Evolutionary conservation across 2,329 filamentous ascomycete species (phyloP).

Genomic region (Penicillium vulpinum): DNA sequence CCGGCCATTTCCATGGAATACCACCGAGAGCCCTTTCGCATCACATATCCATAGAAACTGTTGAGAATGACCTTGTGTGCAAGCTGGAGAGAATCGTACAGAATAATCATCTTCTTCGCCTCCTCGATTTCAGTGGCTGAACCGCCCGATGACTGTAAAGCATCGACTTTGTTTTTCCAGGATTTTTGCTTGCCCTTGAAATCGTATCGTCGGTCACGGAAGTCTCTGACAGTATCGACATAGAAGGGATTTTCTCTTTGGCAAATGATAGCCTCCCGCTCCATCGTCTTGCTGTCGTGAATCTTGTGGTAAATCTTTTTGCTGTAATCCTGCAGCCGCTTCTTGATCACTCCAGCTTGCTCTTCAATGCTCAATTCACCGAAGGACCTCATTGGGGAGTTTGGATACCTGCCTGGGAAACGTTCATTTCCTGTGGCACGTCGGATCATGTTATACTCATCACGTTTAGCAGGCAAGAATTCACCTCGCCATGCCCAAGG

Average conservation of each 20-base stretch:
- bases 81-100: constrained; percentile 93
- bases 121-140: constrained; percentile 75
- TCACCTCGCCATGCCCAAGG: constrained; percentile 99
- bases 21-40: constrained; percentile 98
- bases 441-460: constrained; percentile 99
- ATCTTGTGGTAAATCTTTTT: constrained; percentile 99
- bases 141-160: constrained; percentile 80
- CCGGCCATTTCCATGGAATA: constrained; percentile 99
- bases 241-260: constrained; percentile 98
- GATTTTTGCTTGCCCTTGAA: constrained; percentile 98
- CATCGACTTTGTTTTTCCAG: constrained; percentile 95
- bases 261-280: constrained; percentile 95
- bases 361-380: constrained; percentile 80
- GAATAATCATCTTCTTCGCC: constrained; percentile 97
- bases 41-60: constrained; percentile 98
- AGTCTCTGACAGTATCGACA: constrained; percentile 91
- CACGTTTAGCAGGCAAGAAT: constrained; percentile 90
- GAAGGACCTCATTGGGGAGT: constrained; percentile 70
- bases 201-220: constrained; percentile 95
- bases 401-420: constrained; percentile 78
- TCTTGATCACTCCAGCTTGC: constrained; percentile 76
- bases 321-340: constrained; percentile 86
- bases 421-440: constrained; percentile 87
- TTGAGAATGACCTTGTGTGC: constrained; percentile 99
- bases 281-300: constrained; percentile 87